Evolutionary conservation across 1,139 yeast genomes (phyloP), one percentile per base, ranked within the genome.

Genomic region (Barnettozyma hawaiiensis): DNA sequence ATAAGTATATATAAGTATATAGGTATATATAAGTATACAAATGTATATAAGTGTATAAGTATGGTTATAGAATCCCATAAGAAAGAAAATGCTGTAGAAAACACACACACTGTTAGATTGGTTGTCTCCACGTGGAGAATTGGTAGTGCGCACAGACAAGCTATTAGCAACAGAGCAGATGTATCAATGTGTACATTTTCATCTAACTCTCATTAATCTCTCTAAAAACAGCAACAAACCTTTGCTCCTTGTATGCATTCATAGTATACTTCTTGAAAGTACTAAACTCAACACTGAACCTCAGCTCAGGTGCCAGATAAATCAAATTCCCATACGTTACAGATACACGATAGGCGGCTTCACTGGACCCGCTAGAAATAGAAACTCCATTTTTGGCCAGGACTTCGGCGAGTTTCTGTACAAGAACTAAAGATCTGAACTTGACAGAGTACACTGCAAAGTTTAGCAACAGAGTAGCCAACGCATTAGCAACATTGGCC

Each of bases 391-490:
- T 18, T 18, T 40, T 43, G 15, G 60, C 55, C 47, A 59, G 51
- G 31, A 57, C 53, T 5, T 47, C 50, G 35, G 59, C 52, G 31
- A 65, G 44, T 19, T 59, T 60, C 38, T 59, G 58, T 14, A 62
- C 49, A 40, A 63, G 29, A 31, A 57, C 44, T 35, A 54, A 24
- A 28, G 62, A 41, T 31, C 54, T 51, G 36, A 52, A 54, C 22
- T 51, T 54, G 15, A 58, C 50, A 6, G 63, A 53, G 39, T 65
- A 54, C 3, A 69, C 67, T 2, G 78, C 63, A 47, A 71, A 74
- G 55, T 81, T 78, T 47, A 79, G 60, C 7, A 77, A 46, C 41
- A 81, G 58, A 0, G 86, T 76, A 0, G 83, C 62, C 6, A 75
- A 58, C 0, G 85, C 77, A 31, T 66, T 57, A 9, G 68, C 64